phyloP scores from a whole-genome alignment of 768 basidiomycete genomes.

The Mycena indigotica region DNA sequence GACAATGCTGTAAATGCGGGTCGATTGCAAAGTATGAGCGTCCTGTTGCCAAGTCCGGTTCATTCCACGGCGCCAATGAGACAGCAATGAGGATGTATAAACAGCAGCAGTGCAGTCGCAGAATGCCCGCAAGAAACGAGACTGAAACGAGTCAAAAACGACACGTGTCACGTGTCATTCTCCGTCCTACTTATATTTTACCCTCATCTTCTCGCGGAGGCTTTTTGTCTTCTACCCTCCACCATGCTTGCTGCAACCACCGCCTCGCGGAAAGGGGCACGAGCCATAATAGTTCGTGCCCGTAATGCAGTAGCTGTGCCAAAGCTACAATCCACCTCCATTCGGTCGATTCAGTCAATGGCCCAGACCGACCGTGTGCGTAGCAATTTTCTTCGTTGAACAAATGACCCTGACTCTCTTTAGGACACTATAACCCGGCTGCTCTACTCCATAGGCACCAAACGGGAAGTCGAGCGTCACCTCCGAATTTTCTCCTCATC shows the following conservation, averaged over 20 bases:
- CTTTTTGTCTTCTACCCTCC: background rate
- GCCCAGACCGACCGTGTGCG: slow-evolving; percentile 77
- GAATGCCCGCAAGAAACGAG: too few species aligned
- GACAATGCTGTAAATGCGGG: too few species aligned
- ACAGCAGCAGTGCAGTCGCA: too few species aligned
- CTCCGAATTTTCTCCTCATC: slow-evolving; percentile 97
- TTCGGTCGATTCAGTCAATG: slow-evolving; percentile 57
- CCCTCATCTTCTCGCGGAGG: background rate
- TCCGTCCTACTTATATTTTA: background rate
- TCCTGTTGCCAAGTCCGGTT: too few species aligned
- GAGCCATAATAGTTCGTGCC: slow-evolving; percentile 51
- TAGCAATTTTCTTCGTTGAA: slow-evolving; percentile 17
- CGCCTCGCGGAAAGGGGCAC: slow-evolving; percentile 42
- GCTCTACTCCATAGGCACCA: slow-evolving; percentile 94
- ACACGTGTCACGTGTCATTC: background rate
- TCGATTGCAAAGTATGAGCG: too few species aligned
- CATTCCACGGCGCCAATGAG: too few species aligned
- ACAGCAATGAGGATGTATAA: too few species aligned
- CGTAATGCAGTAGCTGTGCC: slow-evolving; percentile 42
- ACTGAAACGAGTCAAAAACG: background rate
- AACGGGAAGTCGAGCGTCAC: slow-evolving; percentile 97
- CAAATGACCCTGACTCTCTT: background rate
- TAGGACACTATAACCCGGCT: slow-evolving; percentile 97
- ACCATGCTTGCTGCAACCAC: slow-evolving; percentile 41
- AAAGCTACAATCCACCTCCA: slow-evolving; percentile 32